Evolutionary conservation across 305 asterid species (phyloP).

Genomic region (Fraxinus angustifolia): DNA sequence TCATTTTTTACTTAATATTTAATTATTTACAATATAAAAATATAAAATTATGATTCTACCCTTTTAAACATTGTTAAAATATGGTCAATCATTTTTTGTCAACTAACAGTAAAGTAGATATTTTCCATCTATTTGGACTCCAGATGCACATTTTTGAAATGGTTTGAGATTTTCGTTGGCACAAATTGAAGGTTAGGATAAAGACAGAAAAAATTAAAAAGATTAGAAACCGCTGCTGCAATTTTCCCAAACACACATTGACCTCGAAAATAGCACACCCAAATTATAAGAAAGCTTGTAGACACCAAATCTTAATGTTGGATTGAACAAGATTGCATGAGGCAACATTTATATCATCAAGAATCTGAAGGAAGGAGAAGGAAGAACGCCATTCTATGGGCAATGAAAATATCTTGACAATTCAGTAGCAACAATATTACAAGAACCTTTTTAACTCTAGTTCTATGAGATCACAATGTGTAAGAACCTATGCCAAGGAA

Average conservation of each 20-base stretch:
- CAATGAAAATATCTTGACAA: constrained; percentile 15
- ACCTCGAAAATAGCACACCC: neutral
- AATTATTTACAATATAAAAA: too few species aligned
- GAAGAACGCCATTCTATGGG: constrained; percentile 17
- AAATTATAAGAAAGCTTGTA: neutral
- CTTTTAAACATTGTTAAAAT: neutral
- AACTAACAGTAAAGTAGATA: neutral
- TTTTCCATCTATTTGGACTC: neutral
- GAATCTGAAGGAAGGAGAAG: neutral
- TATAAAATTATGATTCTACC: neutral
- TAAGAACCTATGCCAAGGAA: constrained; percentile 19
- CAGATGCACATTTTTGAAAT: too few species aligned
- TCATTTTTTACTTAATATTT: too few species aligned
- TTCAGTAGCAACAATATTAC: neutral
- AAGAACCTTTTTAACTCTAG: constrained; percentile 19
- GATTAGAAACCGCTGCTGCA: too few species aligned
- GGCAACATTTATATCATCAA: neutral
- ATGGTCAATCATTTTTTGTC: neutral
- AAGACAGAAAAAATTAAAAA: too few species aligned
- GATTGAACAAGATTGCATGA: neutral
- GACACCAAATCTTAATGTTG: neutral
- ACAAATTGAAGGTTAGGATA: too few species aligned
- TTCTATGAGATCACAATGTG: constrained; percentile 39
- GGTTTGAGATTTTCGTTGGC: too few species aligned
- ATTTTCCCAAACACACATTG: neutral